Conservation (phyloP, 202 grass and related monocot genomes). For the Schoenoplectus triqueter region DNA sequence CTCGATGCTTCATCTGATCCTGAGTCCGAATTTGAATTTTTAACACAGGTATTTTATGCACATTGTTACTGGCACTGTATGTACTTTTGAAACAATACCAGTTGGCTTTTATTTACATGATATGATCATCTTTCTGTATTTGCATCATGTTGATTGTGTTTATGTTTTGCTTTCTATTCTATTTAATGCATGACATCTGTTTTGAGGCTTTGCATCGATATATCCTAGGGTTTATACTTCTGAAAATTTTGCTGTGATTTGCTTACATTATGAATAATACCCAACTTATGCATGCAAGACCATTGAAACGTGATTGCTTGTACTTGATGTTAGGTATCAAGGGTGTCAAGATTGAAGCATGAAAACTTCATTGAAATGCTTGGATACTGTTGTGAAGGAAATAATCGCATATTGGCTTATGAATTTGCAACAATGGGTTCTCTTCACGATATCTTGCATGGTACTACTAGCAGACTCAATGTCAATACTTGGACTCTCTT, state of each 20-base stretch:
- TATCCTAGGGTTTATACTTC: neutral
- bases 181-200: neutral
- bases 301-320: constrained; percentile 14
- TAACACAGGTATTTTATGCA: constrained; percentile 60
- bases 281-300: neutral
- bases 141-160: constrained; percentile 14
- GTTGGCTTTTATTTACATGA: neutral
- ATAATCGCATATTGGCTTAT: constrained; percentile 72
- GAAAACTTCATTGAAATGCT: constrained; percentile 90
- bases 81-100: neutral
- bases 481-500: neutral
- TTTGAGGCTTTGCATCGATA: neutral
- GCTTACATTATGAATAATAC: neutral
- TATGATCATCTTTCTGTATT: constrained; percentile 12
- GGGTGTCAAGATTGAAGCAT: constrained; percentile 78
- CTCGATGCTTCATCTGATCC: constrained; percentile 72
- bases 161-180: constrained; percentile 22
- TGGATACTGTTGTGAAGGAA: constrained; percentile 83
- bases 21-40: constrained; percentile 72
- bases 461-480: constrained; percentile 44
- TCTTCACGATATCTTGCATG: constrained; percentile 86
- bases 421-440: constrained; percentile 97
- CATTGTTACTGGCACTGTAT: neutral
- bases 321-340: constrained; percentile 51
- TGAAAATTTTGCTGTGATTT: neutral